A percentile compares a stretch with the other conserved stretches of the same genome.
Evolutionary conservation across 2,329 filamentous ascomycete genomes (phyloP).

Genomic region (Scedosporium dehoogii): DNA sequence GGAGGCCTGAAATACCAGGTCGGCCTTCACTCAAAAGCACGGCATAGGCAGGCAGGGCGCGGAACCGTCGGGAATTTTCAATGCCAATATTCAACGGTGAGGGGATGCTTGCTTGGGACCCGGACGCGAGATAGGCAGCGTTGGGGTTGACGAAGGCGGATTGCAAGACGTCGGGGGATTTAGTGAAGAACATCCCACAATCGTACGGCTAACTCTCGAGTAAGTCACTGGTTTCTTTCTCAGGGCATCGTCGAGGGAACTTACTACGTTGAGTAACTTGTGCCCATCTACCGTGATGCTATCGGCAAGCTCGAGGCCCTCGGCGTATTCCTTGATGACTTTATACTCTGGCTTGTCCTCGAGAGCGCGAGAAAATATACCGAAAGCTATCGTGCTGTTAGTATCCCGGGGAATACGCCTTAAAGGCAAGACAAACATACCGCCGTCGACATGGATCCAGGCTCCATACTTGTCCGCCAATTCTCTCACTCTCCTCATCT

Average conservation of each 20-base stretch:
- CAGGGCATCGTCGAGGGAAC: constrained; percentile 17
- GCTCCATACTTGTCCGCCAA: constrained; percentile 64
- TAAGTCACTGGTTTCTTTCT: background rate
- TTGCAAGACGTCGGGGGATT: constrained; percentile 42
- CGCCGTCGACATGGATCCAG: constrained; percentile 85
- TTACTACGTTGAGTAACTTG: constrained; percentile 80
- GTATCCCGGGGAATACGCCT: background rate
- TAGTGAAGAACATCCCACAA: constrained; percentile 79
- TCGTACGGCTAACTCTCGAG: constrained; percentile 59
- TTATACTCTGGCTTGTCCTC: constrained; percentile 46
- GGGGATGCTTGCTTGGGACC: constrained; percentile 41
- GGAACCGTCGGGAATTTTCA: constrained; percentile 85
- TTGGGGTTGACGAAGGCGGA: constrained; percentile 73
- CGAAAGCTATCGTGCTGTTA: constrained; percentile 53
- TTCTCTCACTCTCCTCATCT: constrained; percentile 53
- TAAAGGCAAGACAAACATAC: constrained; percentile 25
- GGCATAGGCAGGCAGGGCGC: constrained; percentile 82
- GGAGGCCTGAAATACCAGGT: constrained; percentile 56
- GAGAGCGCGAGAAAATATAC: constrained; percentile 65
- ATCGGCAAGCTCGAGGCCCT: constrained; percentile 71
- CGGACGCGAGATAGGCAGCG: constrained; percentile 62
- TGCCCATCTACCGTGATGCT: constrained; percentile 82
- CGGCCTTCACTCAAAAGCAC: constrained; percentile 66
- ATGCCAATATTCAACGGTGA: constrained; percentile 80
- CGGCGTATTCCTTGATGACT: constrained; percentile 35